These are phyloP conservation scores for Cutaneotrichosporon dermatis DNA, from an alignment of 1,284 basidiomycete genomes.

Conservation along the genomic window DNA sequence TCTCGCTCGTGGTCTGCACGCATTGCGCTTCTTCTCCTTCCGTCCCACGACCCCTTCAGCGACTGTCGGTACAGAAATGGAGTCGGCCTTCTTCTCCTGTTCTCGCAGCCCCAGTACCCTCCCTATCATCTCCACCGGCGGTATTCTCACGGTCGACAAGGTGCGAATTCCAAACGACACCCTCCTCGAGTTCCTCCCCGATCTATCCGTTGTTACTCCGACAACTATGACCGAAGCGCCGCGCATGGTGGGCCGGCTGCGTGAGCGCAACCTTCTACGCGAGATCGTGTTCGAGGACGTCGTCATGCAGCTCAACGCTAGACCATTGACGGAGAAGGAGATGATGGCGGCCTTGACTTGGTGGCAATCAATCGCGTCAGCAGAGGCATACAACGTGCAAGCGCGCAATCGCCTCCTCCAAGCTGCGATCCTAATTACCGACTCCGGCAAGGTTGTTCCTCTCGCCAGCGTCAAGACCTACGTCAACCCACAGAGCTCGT, in stretches of 20 bases:
- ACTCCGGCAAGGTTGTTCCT: slow-evolving; percentile 57
- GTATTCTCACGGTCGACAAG: slow-evolving; percentile 64
- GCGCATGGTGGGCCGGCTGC: slow-evolving; percentile 63
- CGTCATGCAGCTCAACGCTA: slow-evolving; percentile 66
- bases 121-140: slow-evolving; percentile 73
- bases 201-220: slow-evolving; percentile 70
- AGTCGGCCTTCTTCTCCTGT: slow-evolving; percentile 77
- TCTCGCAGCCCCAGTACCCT: slow-evolving; percentile 52
- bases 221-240: slow-evolving; percentile 62
- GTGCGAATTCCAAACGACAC: slow-evolving; percentile 74
- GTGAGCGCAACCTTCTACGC: slow-evolving; percentile 65
- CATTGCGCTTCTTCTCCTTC: slow-evolving; percentile 85
- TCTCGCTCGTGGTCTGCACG: slow-evolving; percentile 68
- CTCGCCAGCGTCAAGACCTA: slow-evolving; percentile 68
- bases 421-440: slow-evolving; percentile 61
- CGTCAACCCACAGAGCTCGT: slow-evolving; percentile 62
- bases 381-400: slow-evolving; percentile 50
- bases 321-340: slow-evolving; percentile 70
- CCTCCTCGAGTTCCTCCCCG: slow-evolving; percentile 72
- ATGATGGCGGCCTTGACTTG: slow-evolving; percentile 79
- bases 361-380: slow-evolving; percentile 68
- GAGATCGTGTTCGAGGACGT: slow-evolving; percentile 85
- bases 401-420: slow-evolving; percentile 62
- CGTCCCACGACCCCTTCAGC: slow-evolving; percentile 78
- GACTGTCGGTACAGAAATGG: slow-evolving; percentile 73